These are phyloP conservation scores for Pleoardoris graminearum DNA, from an alignment of 2,329 filamentous ascomycete species.

Conservation along the genomic window DNA sequence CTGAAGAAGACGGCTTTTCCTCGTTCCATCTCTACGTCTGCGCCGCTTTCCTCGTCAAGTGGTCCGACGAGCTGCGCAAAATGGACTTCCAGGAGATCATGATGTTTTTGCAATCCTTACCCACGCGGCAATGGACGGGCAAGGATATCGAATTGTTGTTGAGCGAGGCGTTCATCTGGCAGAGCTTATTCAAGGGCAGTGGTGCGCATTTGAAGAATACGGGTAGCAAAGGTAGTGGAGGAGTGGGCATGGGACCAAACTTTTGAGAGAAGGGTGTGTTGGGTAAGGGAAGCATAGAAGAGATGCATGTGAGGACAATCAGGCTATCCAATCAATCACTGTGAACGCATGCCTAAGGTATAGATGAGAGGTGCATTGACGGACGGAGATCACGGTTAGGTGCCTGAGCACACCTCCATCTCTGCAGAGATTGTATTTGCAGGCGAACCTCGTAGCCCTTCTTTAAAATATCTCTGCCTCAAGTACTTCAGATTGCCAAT, in stretches of 20 bases:
- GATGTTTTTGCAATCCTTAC: slow-evolving; percentile 97
- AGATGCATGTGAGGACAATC: not conserved
- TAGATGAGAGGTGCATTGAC: no score
- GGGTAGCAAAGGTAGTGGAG: slow-evolving; percentile 33
- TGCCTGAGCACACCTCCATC: no score
- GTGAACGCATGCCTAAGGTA: no score
- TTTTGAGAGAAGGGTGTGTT: slow-evolving; percentile 24
- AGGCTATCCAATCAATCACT: not conserved
- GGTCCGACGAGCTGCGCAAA: slow-evolving; percentile 90
- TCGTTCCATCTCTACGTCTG: slow-evolving; percentile 98
- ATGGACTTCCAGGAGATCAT: slow-evolving; percentile 99
- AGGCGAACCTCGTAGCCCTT: no score
- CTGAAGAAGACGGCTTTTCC: slow-evolving; percentile 97
- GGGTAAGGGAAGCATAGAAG: not conserved
- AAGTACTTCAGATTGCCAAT: no score
- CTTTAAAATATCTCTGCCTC: not conserved
- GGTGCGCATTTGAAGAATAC: slow-evolving; percentile 73
- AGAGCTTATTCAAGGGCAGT: slow-evolving; percentile 93
- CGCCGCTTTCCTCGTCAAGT: slow-evolving; percentile 96
- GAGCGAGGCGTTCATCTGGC: slow-evolving; percentile 98
- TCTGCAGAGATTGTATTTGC: no score
- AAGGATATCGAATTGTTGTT: slow-evolving; percentile 96
- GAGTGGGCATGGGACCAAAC: slow-evolving; percentile 46
- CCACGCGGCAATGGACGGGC: slow-evolving; percentile 92
- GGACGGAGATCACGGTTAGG: no score